Conservation (phyloP, 495 filamentous ascomycete genomes). For the Penicillium antarcticum region DNA sequence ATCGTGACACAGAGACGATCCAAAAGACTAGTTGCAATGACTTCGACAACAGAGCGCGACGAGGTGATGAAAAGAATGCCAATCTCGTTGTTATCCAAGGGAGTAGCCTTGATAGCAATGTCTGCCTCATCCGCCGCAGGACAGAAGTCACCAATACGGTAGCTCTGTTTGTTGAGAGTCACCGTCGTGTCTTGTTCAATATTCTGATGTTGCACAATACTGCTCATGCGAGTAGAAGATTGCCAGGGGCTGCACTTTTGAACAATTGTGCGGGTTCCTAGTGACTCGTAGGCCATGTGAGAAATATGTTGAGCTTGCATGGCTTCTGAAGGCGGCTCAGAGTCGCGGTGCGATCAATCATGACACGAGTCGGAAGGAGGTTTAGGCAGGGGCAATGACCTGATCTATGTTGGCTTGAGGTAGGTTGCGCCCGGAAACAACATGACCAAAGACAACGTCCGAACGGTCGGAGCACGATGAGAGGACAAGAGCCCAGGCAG, state of each 20-base stretch:
- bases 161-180: neutral
- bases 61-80: neutral
- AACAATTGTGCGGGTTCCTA: neutral
- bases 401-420: slow-evolving; percentile 27
- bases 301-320: neutral
- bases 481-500: slow-evolving; percentile 33
- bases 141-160: neutral
- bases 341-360: neutral
- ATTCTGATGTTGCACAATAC: neutral
- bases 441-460: slow-evolving; percentile 31
- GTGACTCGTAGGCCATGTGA: neutral
- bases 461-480: slow-evolving; percentile 7
- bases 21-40: neutral
- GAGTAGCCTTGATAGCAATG: neutral
- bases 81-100: neutral
- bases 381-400: slow-evolving; percentile 42
- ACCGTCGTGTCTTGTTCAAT: neutral
- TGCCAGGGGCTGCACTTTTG: neutral
- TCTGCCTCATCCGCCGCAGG: neutral
- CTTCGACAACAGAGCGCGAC: neutral
- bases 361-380: slow-evolving; percentile 41
- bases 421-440: slow-evolving; percentile 29
- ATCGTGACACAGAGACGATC: neutral
- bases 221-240: neutral
- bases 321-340: neutral